A percentile compares a stretch with the other conserved stretches of the same genome.
These are phyloP conservation scores for Zopfia rhizophila DNA, from an alignment of 2,329 filamentous ascomycete species.

Conservation along the genomic window DNA sequence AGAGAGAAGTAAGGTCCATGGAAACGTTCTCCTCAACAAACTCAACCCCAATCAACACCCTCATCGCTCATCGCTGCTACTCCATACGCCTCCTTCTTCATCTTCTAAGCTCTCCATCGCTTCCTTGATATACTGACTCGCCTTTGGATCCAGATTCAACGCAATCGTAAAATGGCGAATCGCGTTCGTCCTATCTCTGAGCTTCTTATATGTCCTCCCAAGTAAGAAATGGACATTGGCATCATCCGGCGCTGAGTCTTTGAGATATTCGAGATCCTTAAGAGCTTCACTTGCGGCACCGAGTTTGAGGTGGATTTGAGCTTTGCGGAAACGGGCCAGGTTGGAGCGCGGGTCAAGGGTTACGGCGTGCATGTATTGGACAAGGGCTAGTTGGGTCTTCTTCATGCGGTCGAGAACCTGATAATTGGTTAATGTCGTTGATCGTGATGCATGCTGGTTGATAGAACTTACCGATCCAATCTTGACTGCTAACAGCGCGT, in stretches of 20 bases:
- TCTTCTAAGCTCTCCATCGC: slow-evolving; percentile 93
- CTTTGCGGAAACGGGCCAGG: slow-evolving; percentile 92
- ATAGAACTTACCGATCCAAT: slow-evolving; percentile 76
- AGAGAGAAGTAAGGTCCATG: no score
- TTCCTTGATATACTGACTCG: slow-evolving; percentile 93
- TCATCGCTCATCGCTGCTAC: slow-evolving; percentile 44
- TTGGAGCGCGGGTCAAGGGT: slow-evolving; percentile 83
- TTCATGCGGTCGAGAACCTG: slow-evolving; percentile 82
- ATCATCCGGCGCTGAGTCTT: slow-evolving; percentile 92
- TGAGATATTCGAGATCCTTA: slow-evolving; percentile 84
- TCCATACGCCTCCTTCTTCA: slow-evolving; percentile 70
- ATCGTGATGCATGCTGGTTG: neutral
- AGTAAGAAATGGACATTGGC: slow-evolving; percentile 96
- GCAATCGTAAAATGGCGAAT: slow-evolving; percentile 95
- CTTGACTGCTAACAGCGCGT: slow-evolving; percentile 90
- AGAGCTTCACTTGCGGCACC: slow-evolving; percentile 76
- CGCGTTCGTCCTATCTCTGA: slow-evolving; percentile 73
- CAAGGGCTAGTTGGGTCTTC: slow-evolving; percentile 79
- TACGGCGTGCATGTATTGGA: slow-evolving; percentile 84
- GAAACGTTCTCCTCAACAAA: no score
- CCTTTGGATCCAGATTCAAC: slow-evolving; percentile 95
- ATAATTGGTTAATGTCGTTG: neutral
- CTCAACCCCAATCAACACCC: neutral
- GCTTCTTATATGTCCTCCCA: slow-evolving; percentile 75
- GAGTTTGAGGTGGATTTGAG: slow-evolving; percentile 83